Evolutionary conservation across 257 asterid species (phyloP), one percentile per base, ranked within the genome.

Genomic region (Gardenia jasminoides): DNA sequence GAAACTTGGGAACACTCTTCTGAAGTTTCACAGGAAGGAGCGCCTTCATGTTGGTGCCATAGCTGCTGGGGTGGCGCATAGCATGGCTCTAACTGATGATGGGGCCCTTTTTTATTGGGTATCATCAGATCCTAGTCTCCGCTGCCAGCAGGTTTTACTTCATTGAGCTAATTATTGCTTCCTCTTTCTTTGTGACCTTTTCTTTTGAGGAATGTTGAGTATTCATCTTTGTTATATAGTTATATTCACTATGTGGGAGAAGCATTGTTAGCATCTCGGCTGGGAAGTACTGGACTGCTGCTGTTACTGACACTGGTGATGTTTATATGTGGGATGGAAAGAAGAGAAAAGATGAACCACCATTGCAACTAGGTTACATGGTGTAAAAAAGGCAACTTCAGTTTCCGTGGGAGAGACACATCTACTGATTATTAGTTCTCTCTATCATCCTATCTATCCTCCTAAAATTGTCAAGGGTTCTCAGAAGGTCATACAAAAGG

Each of bases 341-440:
- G 85, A 86, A 87, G 80, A 86, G 79, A 72, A 90, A 85, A 79
- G 91, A 81, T 76, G 90, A 85, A 67, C 91, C 89, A 54, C 97
- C 94, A 70, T 80, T 47, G 86, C 87, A 46, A 89, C 87, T 75
- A 88, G 98, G 84, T 83, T 96, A 83, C 97, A 92, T 78, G 98
- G 99, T 80, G 88, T 96, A 82, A 96, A 96, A 82, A 92, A 92
- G 91, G 95, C 98, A 72, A 91, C 97, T 76, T 89, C 95, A 22
- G 91, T 96, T 70, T 87, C 98, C 64, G 98, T 96, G 78, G 99
- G 99, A 69, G 99, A 96, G 88, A 92, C 99, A 4, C 99, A 96
- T 88, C 80, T 96, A 39, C 82, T 94, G 86, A 82, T 87, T 33
- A 82, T 93, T 77, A 89, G 88, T 84, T 90, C 99, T 41, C 97